These are phyloP conservation scores for Periglandula ipomoeae DNA, from an alignment of 2,329 filamentous ascomycete species.

Conservation along the genomic window DNA sequence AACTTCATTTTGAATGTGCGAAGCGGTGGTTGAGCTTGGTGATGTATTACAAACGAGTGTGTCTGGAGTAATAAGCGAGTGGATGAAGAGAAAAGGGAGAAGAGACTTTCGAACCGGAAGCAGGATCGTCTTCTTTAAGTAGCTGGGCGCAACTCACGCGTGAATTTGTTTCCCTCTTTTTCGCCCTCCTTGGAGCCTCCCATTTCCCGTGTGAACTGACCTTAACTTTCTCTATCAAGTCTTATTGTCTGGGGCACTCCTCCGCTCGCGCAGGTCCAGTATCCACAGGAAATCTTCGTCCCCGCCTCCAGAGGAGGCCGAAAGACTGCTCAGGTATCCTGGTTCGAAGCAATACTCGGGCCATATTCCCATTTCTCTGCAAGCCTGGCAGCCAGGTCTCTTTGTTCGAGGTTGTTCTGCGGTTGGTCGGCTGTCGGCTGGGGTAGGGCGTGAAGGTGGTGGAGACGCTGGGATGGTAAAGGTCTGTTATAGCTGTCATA, in stretches of 20 bases:
- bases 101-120: slow-evolving; percentile 2
- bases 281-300: neutral
- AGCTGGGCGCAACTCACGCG: slow-evolving; percentile 8
- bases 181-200: neutral
- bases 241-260: neutral
- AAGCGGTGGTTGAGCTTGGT: slow-evolving; percentile 5
- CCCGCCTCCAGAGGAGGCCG: neutral
- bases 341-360: neutral
- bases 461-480: neutral
- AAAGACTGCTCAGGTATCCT: too few species aligned
- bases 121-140: slow-evolving; percentile 22
- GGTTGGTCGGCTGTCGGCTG: neutral
- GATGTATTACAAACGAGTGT: slow-evolving; percentile 19
- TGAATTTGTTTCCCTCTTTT: neutral
- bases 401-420: neutral
- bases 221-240: neutral
- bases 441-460: neutral
- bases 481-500: neutral
- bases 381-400: neutral
- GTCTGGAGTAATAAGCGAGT: slow-evolving; percentile 18
- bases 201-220: neutral
- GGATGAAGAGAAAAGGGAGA: slow-evolving; percentile 15
- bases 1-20: slow-evolving; percentile 28
- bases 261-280: neutral
- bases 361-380: neutral